Evolutionary conservation across 345 rosid genomes (phyloP), one percentile per base, ranked within the genome.

Genomic region (Arabidopsis arenosa): DNA sequence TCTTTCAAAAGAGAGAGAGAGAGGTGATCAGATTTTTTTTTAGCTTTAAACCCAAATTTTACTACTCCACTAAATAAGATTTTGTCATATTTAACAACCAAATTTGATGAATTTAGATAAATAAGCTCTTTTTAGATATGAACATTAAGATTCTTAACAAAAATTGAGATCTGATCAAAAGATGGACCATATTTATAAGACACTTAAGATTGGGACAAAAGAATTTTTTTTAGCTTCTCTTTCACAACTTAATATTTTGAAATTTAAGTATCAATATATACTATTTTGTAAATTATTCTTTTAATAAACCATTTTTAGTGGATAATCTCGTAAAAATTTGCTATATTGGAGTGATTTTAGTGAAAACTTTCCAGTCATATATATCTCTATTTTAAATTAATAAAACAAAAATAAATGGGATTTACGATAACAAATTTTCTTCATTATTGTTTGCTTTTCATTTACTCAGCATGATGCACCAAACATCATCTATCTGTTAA

Each of bases 21-120:
- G 12, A n/a, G 52, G 44, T 12, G 2, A 36, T 55, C 49, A 64
- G 49, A 8, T 3, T 54, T 43, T 3, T 54, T 43, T 37, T 60
- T 5, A 35, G 17, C 68, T 61, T 39, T 26, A 73, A 63, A 30
- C 70, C 76, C 3, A 30, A 41, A 13, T 33, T 63, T 73, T 4
- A 51, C 62, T 51, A 52, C 69, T 62, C 41, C 51, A 72, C 61
- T 40, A 5, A 6, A 14, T 14, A 3, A 8, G 26, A 7, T n/a
- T 26, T 40, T 41, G 11, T 3, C 51, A 61, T 7, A 40, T 12
- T 39, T 40, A 17, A 57, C 62, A 56, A 3, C 1, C 1, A 55
- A 6, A 45, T 55, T 14, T 55, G 18, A 56, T 56, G 18, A 56
- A 56, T 7, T n/a, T 14, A 56, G 57, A 23, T 28, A 28, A 6